Conservation (phyloP, 2,329 filamentous ascomycete species). For the Gnomoniopsis sp. region DNA sequence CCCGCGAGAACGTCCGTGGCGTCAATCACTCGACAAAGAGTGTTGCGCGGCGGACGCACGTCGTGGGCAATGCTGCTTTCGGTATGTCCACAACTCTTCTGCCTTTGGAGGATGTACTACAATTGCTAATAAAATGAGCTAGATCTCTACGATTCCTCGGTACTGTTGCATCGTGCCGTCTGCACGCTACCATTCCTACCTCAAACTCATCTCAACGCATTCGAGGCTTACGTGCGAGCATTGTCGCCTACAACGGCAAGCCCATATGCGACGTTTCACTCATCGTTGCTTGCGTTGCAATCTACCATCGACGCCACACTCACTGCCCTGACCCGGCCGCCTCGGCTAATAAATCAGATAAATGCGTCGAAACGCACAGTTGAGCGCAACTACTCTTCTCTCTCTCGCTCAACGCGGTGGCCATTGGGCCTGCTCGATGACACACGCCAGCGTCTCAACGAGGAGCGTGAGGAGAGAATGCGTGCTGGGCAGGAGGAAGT, state of each 20-base stretch:
- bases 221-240: constrained; percentile 68
- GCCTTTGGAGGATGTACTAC: background rate
- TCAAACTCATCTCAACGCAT: constrained; percentile 61
- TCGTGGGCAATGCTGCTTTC: constrained; percentile 60
- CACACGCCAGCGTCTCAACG: constrained; percentile 74
- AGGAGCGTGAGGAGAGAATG: constrained; percentile 81
- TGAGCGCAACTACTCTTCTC: constrained; percentile 71
- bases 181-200: constrained; percentile 66
- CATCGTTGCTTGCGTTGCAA: constrained; percentile 74
- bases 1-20: constrained; percentile 81
- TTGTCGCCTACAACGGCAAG: constrained; percentile 67
- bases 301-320: constrained; percentile 81
- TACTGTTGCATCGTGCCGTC: constrained; percentile 49
- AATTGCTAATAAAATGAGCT: constrained; percentile 11
- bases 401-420: constrained; percentile 74
- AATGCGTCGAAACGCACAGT: constrained; percentile 70
- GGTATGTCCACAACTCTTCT: constrained; percentile 40
- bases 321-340: constrained; percentile 72
- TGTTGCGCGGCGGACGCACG: constrained; percentile 75
- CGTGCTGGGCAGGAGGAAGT: constrained; percentile 67
- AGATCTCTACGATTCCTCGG: constrained; percentile 68
- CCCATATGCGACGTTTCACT: constrained; percentile 70
- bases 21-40: constrained; percentile 81
- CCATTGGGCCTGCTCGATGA: constrained; percentile 82
- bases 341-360: constrained; percentile 74